Percentiles rank a stretch among this genome's conserved stretches.
These are phyloP conservation scores for Heimioporus punctisporus DNA, from an alignment of 1,284 basidiomycete species.

Conservation along the genomic window DNA sequence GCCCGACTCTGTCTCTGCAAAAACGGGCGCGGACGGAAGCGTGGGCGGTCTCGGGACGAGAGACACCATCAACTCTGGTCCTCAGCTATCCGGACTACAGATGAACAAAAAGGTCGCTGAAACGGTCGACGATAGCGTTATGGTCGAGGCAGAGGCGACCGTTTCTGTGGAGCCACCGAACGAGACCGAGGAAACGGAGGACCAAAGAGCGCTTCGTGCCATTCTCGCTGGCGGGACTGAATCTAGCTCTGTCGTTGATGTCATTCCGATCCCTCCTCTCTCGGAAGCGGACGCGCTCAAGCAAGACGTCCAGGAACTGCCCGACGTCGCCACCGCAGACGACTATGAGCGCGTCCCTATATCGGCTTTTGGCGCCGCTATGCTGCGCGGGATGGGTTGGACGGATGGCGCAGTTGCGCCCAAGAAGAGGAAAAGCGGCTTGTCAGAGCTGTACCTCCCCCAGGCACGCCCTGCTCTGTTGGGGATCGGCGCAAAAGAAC, in stretches of 20 bases:
- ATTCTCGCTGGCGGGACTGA: constrained; percentile 58
- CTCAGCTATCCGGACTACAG: constrained; percentile 65
- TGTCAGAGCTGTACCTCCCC: constrained; percentile 81
- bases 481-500: constrained; percentile 91
- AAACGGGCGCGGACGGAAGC: constrained; percentile 75
- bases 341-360: constrained; percentile 95
- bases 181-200: constrained; percentile 55
- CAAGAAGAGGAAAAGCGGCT: constrained; percentile 52
- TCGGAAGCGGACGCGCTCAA: constrained; percentile 82
- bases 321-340: constrained; percentile 75
- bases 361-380: constrained; percentile 91
- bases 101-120: constrained; percentile 39
- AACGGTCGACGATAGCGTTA: constrained; percentile 20
- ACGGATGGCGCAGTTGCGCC: constrained; percentile 79
- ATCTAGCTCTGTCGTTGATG: constrained; percentile 43
- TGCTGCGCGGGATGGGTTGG: constrained; percentile 98
- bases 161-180: constrained; percentile 17
- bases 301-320: constrained; percentile 80
- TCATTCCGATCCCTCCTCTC: constrained; percentile 58
- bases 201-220: constrained; percentile 74
- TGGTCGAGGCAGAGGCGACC: constrained; percentile 16
- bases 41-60: constrained; percentile 77
- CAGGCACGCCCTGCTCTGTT: constrained; percentile 80
- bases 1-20: constrained; percentile 62
- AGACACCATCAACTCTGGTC: constrained; percentile 72